Evolutionary conservation across 208 protist genomes (phyloP), one percentile per base, ranked within the genome.

Genomic region (Leishmania arabica): DNA sequence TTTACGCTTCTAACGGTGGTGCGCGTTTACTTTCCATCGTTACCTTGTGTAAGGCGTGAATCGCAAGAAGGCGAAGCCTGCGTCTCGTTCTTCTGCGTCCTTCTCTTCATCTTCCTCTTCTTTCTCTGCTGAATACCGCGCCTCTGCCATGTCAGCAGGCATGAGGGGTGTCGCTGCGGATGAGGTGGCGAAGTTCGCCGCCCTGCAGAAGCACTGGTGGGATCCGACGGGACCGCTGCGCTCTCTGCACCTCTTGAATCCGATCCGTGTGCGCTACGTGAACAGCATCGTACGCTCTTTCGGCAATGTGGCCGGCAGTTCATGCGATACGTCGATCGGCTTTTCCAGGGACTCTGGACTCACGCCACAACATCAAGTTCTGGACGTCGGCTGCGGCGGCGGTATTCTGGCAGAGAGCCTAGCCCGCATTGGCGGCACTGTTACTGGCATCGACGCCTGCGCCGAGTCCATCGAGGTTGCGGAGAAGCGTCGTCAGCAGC

Each of bases 371-470:
- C 77, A 74, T 37, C 79, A 80, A 45, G 86, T 98, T 34, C 88
- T 99, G 9, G 97, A 99, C 78, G 87, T 98, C 15, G 97, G 97
- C 31, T 99, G 97, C 72, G 97, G 97, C 47, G 96, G 92, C 15
- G 97, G 97, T 40, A 92, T 99, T 62, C 83, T 98, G 6, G 87
- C 90, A 6, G 97, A 99, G 89, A 93, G 89, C 40, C 83, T 99
- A 24, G 92, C 92, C 19, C 90, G 96, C 0, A 78, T 98, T 6
- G 97, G 97, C 45, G 97, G 88, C 51, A 88, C 90, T 40, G 97
- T 99, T 3, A 84, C 92, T 15, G 97, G 95, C 77, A 93, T 99
- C 76, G 97, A 99, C 88, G 94, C 93, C 53, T 96, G 94, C 65
- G 86, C 69, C 17, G 92, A 96, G 78, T 97, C 92, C 77, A 91